Conservation (phyloP, 345 rosid species). For the Angophora floribunda region DNA sequence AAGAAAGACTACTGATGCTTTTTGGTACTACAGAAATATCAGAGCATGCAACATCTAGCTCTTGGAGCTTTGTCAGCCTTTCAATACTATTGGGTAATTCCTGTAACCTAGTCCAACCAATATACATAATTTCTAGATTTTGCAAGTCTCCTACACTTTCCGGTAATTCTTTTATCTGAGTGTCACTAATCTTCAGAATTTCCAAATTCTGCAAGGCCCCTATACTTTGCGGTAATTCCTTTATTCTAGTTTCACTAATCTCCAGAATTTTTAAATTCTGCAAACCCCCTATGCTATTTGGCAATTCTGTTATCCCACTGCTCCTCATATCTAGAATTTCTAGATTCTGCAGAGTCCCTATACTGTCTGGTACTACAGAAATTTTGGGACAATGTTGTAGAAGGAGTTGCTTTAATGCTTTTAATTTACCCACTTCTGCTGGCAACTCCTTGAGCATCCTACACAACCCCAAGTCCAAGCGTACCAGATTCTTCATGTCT, state of each 20-base stretch:
- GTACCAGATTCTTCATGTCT: not conserved
- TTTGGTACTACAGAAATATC: not conserved
- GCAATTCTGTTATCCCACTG: not conserved
- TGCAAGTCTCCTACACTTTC: not conserved
- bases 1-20: not conserved
- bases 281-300: not conserved
- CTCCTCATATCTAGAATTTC: not conserved
- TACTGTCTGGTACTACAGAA: not conserved
- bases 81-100: not conserved
- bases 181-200: not conserved
- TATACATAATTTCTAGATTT: not conserved
- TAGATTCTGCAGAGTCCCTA: not conserved
- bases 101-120: not conserved
- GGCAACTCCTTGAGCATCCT: not conserved
- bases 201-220: not conserved
- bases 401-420: not conserved
- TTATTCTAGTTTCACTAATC: not conserved
- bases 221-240: not conserved
- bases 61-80: not conserved
- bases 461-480: not conserved
- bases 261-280: not conserved
- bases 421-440: not conserved
- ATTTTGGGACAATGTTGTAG: not conserved
- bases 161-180: not conserved
- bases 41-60: not conserved